Percentiles rank a stretch among this genome's conserved stretches.
phyloP scores from a whole-genome alignment of 2,329 filamentous ascomycete genomes.

The Pezicula neosporulosa region DNA sequence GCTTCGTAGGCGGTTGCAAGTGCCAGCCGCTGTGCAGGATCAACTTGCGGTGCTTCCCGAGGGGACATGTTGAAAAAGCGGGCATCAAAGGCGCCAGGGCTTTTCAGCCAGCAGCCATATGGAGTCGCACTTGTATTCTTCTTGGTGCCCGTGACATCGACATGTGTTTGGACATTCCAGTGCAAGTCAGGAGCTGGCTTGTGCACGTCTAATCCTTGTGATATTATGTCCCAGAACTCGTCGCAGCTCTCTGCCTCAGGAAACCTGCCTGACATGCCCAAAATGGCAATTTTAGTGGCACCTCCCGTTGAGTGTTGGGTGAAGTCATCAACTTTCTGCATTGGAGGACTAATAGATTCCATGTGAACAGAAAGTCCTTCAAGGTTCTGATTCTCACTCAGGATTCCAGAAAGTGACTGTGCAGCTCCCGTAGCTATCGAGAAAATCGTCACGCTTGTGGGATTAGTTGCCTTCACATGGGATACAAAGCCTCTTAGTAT shows the following conservation, averaged over 20 bases:
- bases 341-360: neutral
- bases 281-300: conserved; percentile 70
- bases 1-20: conserved; percentile 75
- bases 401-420: no score
- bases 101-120: conserved; percentile 65
- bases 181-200: conserved; percentile 55
- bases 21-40: conserved; percentile 74
- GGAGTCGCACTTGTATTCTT: conserved; percentile 74
- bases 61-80: conserved; percentile 83
- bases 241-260: conserved; percentile 67
- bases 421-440: no score
- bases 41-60: conserved; percentile 71
- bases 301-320: neutral
- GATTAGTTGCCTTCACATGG: no score
- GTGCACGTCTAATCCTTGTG: conserved; percentile 70
- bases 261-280: conserved; percentile 76
- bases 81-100: conserved; percentile 72
- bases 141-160: conserved; percentile 65
- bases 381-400: no score
- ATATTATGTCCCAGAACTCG: conserved; percentile 71
- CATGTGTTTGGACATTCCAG: conserved; percentile 67
- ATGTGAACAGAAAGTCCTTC: neutral
- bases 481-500: no score
- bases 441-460: no score
- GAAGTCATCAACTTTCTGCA: neutral